These are phyloP conservation scores for Yarrowia yakushimensis DNA, from an alignment of 805 yeast genomes.

Conservation along the genomic window DNA sequence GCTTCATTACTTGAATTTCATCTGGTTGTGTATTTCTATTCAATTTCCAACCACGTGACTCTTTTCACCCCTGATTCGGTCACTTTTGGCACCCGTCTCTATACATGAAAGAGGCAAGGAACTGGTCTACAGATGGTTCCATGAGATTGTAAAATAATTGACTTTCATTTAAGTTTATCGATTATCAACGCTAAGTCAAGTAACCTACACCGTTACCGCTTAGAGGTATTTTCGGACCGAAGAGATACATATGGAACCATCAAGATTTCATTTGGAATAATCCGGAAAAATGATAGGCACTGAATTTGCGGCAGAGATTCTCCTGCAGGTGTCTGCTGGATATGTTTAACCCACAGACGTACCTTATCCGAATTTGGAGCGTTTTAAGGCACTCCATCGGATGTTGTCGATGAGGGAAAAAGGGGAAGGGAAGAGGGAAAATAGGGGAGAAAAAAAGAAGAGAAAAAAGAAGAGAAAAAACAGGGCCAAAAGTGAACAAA, in stretches of 20 bases:
- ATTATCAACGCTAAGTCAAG: neutral
- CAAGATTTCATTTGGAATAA: neutral
- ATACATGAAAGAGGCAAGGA: neutral
- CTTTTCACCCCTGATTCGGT: too few relatives aligned
- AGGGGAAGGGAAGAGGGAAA: too few relatives aligned
- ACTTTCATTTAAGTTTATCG: neutral
- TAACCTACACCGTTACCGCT: neutral
- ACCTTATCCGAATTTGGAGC: neutral
- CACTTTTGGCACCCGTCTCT: too few relatives aligned
- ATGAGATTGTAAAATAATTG: neutral
- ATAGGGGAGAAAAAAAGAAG: too few relatives aligned
- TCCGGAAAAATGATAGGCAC: neutral
- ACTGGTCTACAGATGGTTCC: neutral
- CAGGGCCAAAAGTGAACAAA: too few relatives aligned
- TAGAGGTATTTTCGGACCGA: neutral
- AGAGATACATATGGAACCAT: neutral
- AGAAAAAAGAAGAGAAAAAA: too few relatives aligned
- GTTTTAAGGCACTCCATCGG: too few relatives aligned
- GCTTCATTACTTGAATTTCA: too few relatives aligned
- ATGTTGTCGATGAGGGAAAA: too few relatives aligned
- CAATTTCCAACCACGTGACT: too few relatives aligned
- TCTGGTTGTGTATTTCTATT: too few relatives aligned
- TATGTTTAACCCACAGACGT: neutral
- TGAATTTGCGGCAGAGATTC: neutral
- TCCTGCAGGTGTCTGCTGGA: slow-evolving; percentile 9